Base-by-base conservation (phyloP, 495 filamentous ascomycete genomes). In the Penicillium bialowiezense region DNA sequence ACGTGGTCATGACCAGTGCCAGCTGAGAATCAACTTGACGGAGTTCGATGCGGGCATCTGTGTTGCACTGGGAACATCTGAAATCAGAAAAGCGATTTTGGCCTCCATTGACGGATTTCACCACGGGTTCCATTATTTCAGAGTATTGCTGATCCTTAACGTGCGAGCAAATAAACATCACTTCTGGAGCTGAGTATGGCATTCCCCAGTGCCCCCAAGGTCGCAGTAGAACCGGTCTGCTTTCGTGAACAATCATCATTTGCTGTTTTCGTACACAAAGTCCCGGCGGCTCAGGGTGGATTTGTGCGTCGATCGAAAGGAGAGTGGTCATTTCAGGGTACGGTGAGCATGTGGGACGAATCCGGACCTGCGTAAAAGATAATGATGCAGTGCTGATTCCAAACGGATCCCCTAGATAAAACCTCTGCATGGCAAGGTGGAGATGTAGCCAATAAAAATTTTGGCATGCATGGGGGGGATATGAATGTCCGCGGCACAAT, bases 1-100 rank as follows among this genome's bases (percentile, higher is more conserved):
- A 49, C 3, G 24, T 41, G 31, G 47, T 50, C 26, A 50, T 9
- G 14, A 49, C 26, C 28, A 49, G 28, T 13, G 37, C 46, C 9
- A 21, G 10, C 15, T 14, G 2, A 41, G 36, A 33, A 5, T 18
- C 37, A 18, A 21, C 15, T 17, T 32, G 24, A 34, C 36, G 31
- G 23, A 41, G 6, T 24, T 49, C 28, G 12, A 49, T 23, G 2
- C 5, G 28, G 18, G 13, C n/a, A 34, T 41, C 36, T n/a, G 46
- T 35, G 8, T n/a, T 37, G 47, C 38, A 50, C 8, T 14, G 3
- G 5, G 28, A 2, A 31, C 39, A 50, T 10, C 14, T 34, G 15
- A n/a, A 19, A 29, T 18, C 36, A 12, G 19, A 50, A 23, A 5
- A 2, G n/a, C 13, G 28, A 21, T 3, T 9, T 37, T 38, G 19